Base-by-base conservation (phyloP, 2,329 filamentous ascomycete genomes). In the Ceratocystis lukuohia region DNA sequence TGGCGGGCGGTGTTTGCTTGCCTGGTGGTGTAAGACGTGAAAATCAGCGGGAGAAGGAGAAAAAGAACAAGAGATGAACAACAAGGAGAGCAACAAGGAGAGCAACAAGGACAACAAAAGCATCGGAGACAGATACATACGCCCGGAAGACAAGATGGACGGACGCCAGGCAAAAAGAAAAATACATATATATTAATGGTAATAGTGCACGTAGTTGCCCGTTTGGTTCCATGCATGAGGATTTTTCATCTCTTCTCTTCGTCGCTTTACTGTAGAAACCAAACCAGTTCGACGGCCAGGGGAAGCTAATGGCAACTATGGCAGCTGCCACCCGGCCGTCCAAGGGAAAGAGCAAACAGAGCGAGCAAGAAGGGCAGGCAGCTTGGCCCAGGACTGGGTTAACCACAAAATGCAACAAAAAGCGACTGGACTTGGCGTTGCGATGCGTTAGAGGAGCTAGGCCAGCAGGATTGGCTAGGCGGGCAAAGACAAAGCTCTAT, bases 401-500 rank as follows among this genome's bases (percentile, higher is more conserved):
- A 48, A 48, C 17, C 17, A n/a, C n/a, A 48, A 48, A 48, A 17
- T 6, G 4, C 45, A 7, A 33, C 30, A 33, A 33, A 7, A 50
- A 25, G 46, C 22, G 46, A 25, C 46, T 50, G 30, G 30, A 33
- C 30, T 30, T 50, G n/a, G 46, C n/a, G n/a, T 22, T 8, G 22
- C n/a, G 45, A 7, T 7, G 30, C 30, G 15, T 48, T 22, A 1
- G n/a, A 12, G n/a, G 6, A 33, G 6, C 30, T 25, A 20, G 20
- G 46, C 46, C 10, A 50, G 22, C 22, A 50, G n/a, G 22, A 50
- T 22, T n/a, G 20, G 20, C n/a, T 20, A 50, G 4, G 5, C n/a
- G 46, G 20, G 20, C 22, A 7, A 10, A 50, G 12, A 22, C 5
- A 4, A 57, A 83, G 46, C n/a, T 50, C 46, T 22, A 50, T 25